These are phyloP conservation scores for Acarospora socialis DNA, from an alignment of 2,329 filamentous ascomycete genomes.

Conservation along the genomic window DNA sequence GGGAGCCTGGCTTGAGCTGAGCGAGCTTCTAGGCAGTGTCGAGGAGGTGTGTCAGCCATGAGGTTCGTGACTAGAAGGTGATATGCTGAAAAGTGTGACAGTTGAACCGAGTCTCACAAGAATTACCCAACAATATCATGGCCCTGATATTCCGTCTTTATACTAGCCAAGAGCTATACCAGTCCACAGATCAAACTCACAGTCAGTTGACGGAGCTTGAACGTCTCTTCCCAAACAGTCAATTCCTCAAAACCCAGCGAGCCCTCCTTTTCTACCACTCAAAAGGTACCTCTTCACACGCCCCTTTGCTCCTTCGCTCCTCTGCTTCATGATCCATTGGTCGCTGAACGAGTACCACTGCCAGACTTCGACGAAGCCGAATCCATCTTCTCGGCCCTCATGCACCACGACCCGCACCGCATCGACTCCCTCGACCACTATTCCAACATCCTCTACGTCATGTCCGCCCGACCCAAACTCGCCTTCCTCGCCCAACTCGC, in stretches of 20 bases:
- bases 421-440: conserved; percentile 90
- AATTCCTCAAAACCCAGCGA: conserved; percentile 80
- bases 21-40: conserved; percentile 58
- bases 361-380: conserved; percentile 50
- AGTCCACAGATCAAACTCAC: conserved; percentile 62
- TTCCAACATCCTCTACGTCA: conserved; percentile 92
- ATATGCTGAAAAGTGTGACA: conserved; percentile 21
- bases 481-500: conserved; percentile 87
- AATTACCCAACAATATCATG: conserved; percentile 79
- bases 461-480: conserved; percentile 73
- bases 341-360: neutral
- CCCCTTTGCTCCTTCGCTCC: neutral
- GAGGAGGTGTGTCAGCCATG: conserved; percentile 53
- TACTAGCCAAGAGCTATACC: conserved; percentile 81
- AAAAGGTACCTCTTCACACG: conserved; percentile 35
- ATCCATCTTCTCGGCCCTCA: conserved; percentile 51
- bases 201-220: conserved; percentile 64
- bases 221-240: conserved; percentile 70
- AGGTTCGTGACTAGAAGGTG: conserved; percentile 4
- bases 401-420: conserved; percentile 50
- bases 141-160: conserved; percentile 89
- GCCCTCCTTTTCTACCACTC: conserved; percentile 82
- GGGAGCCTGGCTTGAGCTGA: conserved; percentile 92
- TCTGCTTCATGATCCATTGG: neutral
- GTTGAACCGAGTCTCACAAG: conserved; percentile 56